These are phyloP conservation scores for Coleophoma crateriformis DNA, from an alignment of 2,329 filamentous ascomycete species.

Conservation along the genomic window DNA sequence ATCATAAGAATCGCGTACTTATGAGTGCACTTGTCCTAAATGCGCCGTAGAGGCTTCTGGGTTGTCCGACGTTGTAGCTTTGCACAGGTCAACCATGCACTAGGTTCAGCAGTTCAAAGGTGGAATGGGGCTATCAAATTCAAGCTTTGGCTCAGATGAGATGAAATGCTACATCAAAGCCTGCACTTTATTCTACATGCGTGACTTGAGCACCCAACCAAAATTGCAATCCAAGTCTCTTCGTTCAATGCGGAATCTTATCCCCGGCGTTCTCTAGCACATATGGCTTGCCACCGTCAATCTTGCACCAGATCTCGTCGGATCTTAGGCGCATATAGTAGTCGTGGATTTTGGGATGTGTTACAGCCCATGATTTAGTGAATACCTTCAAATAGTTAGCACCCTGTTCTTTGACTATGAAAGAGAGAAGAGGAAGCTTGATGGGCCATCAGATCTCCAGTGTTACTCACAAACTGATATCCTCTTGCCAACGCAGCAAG, in stretches of 20 bases:
- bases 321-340: slow-evolving; percentile 14
- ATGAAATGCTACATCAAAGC: no score
- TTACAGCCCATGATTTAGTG: slow-evolving; percentile 12
- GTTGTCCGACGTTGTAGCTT: no score
- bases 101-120: no score
- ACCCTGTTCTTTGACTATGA: neutral
- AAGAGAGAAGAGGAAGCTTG: neutral
- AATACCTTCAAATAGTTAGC: slow-evolving; percentile 8
- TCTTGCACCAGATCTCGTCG: slow-evolving; percentile 10
- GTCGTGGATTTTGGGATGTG: slow-evolving; percentile 13
- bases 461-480: slow-evolving; percentile 12
- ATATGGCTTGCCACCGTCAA: slow-evolving; percentile 3
- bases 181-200: no score
- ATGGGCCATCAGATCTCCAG: neutral
- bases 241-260: neutral
- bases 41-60: no score
- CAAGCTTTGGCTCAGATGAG: no score
- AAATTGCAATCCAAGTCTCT: no score
- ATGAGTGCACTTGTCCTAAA: no score
- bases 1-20: no score
- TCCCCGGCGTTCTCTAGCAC: slow-evolving; percentile 4
- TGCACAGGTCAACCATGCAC: no score
- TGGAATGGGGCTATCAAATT: no score
- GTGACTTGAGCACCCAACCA: no score
- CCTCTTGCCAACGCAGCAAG: slow-evolving; percentile 13